Conservation (phyloP, 2,329 filamentous ascomycete genomes). For the Trichoderma koningiopsis region DNA sequence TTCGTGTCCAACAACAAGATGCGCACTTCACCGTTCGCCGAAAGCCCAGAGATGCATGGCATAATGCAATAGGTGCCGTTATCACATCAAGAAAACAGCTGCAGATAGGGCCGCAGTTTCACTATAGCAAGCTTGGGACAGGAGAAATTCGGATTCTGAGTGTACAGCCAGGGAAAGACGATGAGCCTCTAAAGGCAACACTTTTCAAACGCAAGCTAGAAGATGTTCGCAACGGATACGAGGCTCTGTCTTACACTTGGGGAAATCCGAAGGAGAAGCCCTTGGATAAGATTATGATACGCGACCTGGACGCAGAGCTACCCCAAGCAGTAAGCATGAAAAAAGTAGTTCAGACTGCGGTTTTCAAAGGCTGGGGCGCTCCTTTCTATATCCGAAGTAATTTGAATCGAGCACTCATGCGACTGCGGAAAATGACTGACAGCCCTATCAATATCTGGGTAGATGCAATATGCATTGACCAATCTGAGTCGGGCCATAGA, state of each 20-base stretch:
- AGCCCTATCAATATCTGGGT: slow-evolving; percentile 21
- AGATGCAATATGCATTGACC: slow-evolving; percentile 30
- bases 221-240: neutral
- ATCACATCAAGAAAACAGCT: neutral
- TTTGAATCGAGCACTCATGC: neutral
- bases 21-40: neutral
- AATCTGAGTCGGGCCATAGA: neutral
- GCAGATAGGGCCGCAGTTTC: neutral
- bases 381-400: neutral
- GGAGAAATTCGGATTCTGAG: neutral
- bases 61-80: neutral
- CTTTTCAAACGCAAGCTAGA: slow-evolving; percentile 7
- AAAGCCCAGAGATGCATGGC: neutral
- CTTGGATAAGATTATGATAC: neutral
- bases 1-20: neutral
- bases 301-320: neutral
- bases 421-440: neutral
- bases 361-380: neutral
- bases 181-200: neutral
- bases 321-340: neutral
- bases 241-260: slow-evolving; percentile 4
- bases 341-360: neutral
- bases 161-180: neutral
- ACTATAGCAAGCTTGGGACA: neutral
- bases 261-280: neutral